Evolutionary conservation across 192 early-diverging fungal species (phyloP).

Genomic region (Phlyctochytrium planicorne): DNA sequence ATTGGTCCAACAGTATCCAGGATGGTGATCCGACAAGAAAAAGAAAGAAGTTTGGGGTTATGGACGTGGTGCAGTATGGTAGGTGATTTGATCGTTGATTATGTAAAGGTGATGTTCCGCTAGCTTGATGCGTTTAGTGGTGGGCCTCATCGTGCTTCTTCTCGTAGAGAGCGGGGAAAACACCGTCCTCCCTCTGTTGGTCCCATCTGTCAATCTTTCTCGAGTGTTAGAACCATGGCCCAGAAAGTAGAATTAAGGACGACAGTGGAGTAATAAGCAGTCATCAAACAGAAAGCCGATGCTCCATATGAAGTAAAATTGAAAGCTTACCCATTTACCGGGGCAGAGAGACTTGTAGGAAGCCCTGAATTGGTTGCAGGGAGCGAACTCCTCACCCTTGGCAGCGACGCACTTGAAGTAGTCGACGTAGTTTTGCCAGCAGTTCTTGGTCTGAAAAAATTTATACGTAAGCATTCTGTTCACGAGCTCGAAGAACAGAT

Average conservation of each 20-base stretch:
- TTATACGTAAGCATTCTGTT: background rate
- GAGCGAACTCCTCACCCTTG: constrained; percentile 94
- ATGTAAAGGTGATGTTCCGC: too few relatives aligned
- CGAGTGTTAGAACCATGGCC: constrained; percentile 1
- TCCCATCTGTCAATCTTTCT: constrained; percentile 54
- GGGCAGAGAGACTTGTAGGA: constrained; percentile 90
- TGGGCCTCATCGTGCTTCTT: constrained; percentile 35
- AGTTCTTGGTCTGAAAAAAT: constrained; percentile 80
- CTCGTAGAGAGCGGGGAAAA: constrained; percentile 50
- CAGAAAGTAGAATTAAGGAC: too few relatives aligned
- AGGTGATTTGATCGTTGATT: too few relatives aligned
- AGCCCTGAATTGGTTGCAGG: constrained; percentile 87
- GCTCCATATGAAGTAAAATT: background rate
- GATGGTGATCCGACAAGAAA: too few relatives aligned
- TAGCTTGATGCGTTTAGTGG: constrained; percentile 37
- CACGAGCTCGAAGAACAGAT: too few relatives aligned
- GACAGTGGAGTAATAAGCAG: background rate
- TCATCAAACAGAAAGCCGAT: background rate
- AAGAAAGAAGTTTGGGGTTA: too few relatives aligned
- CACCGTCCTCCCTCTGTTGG: constrained; percentile 50
- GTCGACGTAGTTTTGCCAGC: constrained; percentile 99
- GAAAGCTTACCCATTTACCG: constrained; percentile 79
- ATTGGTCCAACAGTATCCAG: too few relatives aligned
- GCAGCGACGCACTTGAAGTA: constrained; percentile 82
- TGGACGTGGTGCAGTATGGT: too few relatives aligned